Percentiles rank a stretch among this genome's conserved stretches.
Conservation (phyloP, 2,329 filamentous ascomycete species). For the Monilinia vaccinii-corymbosi region DNA sequence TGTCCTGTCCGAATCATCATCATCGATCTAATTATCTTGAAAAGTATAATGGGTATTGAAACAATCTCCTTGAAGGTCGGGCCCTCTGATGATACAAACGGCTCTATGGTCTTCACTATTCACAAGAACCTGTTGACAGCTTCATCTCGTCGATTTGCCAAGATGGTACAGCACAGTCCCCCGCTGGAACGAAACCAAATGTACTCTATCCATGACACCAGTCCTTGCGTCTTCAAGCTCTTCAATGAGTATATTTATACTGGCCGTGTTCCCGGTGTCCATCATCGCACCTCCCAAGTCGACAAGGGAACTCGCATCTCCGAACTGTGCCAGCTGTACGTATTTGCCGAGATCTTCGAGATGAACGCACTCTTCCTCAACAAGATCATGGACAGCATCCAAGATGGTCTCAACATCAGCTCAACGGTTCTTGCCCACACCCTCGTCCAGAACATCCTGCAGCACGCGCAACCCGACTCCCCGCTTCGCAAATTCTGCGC, state of each 20-base stretch:
- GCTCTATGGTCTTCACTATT: neutral
- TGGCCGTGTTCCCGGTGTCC: constrained; percentile 11
- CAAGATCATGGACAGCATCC: constrained; percentile 21
- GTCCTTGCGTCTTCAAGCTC: constrained; percentile 14
- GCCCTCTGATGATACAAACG: neutral
- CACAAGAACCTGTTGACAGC: neutral
- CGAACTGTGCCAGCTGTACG: constrained; percentile 18
- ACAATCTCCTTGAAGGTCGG: neutral
- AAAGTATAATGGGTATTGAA: constrained; percentile 1
- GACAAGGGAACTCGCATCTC: constrained; percentile 6
- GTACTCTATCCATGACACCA: constrained; percentile 1
- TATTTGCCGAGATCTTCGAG: constrained; percentile 12
- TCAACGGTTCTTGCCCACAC: constrained; percentile 10
- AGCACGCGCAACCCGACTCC: constrained; percentile 4
- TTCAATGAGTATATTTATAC: constrained; percentile 19
- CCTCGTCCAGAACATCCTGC: constrained; percentile 15
- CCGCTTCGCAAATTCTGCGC: constrained; percentile 18
- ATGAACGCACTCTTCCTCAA: constrained; percentile 13
- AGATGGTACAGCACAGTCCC: neutral
- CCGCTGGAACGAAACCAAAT: neutral
- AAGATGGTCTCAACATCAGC: constrained; percentile 18
- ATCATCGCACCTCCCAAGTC: neutral
- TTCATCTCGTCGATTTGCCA: neutral
- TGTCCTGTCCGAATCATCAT: neutral
- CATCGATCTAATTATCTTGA: neutral